Percentiles rank a stretch among this genome's conserved stretches.
These are phyloP conservation scores for Aegle marmelos DNA, from an alignment of 345 rosid species.

Conservation along the genomic window DNA sequence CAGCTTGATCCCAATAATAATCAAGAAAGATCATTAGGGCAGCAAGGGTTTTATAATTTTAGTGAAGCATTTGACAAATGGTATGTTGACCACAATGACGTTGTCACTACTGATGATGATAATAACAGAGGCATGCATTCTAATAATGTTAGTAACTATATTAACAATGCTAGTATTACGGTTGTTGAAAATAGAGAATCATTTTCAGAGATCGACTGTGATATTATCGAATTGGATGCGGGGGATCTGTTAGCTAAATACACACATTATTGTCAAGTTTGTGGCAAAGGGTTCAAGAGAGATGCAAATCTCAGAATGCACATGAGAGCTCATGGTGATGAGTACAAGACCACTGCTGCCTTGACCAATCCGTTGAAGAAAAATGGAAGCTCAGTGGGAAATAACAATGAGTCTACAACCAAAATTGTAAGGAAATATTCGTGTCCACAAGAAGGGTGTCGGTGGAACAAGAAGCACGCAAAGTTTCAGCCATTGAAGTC, in stretches of 20 bases:
- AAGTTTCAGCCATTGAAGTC: slow-evolving; percentile 92
- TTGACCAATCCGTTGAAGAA: slow-evolving; percentile 56
- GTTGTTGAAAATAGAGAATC: slow-evolving; percentile 7
- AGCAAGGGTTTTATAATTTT: slow-evolving; percentile 23
- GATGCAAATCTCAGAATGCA: slow-evolving; percentile 96
- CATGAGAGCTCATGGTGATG: slow-evolving; percentile 94
- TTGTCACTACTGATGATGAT: neutral
- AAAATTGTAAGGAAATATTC: slow-evolving; percentile 53
- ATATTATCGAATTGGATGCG: slow-evolving; percentile 62
- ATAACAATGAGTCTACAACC: slow-evolving; percentile 7
- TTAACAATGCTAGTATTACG: neutral
- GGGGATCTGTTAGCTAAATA: slow-evolving; percentile 69
- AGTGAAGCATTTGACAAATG: slow-evolving; percentile 21
- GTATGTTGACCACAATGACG: slow-evolving; percentile 26
- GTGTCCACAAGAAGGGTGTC: slow-evolving; percentile 77
- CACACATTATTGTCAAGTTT: slow-evolving; percentile 79
- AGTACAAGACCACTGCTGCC: slow-evolving; percentile 73
- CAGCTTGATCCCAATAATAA: neutral
- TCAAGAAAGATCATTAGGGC: slow-evolving; percentile 24
- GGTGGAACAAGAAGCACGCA: slow-evolving; percentile 80
- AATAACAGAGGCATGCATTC: neutral
- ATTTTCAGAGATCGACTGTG: slow-evolving; percentile 12
- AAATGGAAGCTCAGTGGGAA: neutral
- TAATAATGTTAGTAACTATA: neutral
- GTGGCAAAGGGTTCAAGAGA: slow-evolving; percentile 87